A percentile compares a stretch with the other conserved stretches of the same genome.
These are phyloP conservation scores for Fusarium sp. DNA, from an alignment of 2,329 filamentous ascomycete genomes.

Conservation along the genomic window DNA sequence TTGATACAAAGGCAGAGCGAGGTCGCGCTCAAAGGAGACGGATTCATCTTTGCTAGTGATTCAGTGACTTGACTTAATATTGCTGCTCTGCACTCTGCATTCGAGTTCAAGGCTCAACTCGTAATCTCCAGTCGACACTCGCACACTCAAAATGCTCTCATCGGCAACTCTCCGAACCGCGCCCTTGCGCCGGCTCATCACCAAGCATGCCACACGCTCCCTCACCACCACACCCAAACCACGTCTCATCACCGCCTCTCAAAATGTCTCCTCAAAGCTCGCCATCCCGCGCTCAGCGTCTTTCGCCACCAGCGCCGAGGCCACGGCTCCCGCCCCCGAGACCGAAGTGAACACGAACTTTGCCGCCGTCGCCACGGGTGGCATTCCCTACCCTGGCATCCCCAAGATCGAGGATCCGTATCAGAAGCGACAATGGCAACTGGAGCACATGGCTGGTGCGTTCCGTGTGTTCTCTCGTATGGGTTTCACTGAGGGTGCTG, in stretches of 20 bases:
- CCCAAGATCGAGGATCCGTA: slow-evolving; percentile 65
- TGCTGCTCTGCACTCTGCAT: background rate
- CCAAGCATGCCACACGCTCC: slow-evolving; percentile 20
- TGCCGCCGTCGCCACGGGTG: slow-evolving; percentile 44
- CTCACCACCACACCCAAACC: slow-evolving; percentile 16
- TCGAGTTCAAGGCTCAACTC: background rate
- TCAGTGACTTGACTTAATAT: background rate
- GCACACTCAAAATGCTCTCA: slow-evolving; percentile 25
- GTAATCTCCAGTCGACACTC: background rate
- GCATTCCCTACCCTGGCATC: slow-evolving; percentile 59
- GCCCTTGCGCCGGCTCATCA: slow-evolving; percentile 21
- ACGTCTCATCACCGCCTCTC: slow-evolving; percentile 6
- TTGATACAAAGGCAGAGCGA: background rate
- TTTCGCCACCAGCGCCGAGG: slow-evolving; percentile 39
- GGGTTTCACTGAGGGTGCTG: slow-evolving; percentile 70
- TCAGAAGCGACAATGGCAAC: slow-evolving; percentile 49
- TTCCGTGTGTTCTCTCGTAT: slow-evolving; percentile 61
- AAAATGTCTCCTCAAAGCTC: background rate
- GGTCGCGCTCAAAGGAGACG: background rate
- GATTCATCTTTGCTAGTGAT: background rate
- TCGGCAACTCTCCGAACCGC: slow-evolving; percentile 13
- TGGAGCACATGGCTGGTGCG: slow-evolving; percentile 58
- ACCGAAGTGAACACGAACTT: slow-evolving; percentile 37
- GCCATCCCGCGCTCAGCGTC: slow-evolving; percentile 9
- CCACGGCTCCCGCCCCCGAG: slow-evolving; percentile 14